Base-by-base conservation (phyloP, 176 grass and related monocot genomes). In the Saccharum officinarum region DNA sequence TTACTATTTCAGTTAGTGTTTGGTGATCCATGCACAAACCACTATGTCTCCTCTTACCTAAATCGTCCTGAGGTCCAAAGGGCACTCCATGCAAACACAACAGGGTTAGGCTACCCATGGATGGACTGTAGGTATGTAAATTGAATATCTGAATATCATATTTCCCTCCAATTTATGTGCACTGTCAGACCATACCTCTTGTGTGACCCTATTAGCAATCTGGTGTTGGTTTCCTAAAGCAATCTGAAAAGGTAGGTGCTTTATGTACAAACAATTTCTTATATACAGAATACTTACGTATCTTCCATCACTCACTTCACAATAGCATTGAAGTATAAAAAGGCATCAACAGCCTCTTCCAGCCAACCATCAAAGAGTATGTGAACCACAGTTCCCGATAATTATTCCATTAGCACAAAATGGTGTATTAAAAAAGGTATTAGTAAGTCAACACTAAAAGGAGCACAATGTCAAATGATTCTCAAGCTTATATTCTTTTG, bases 41-140 rank as follows among this genome's bases (percentile, higher is more conserved):
- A 86, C 45, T 94, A 89, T 81, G 61, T 92, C 23, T 47, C 64
- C 38, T 80, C 83, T 75, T 92, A 94, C 82, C 77, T 94, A 75
- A 94, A 94, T 71, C 71, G 66, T 80, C 83, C 50, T 70, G 87
- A 83, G 38, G 92, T 94, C 70, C 89, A 94, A 82, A 81, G 71
- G 63, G 90, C 87, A 17, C 79, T 94, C 39, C 89, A 94, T 46
- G 90, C 90, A 41, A 89, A 78, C 73, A 84, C 66, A 36, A 85
- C 45, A 28, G 64, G 82, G 69, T 65, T 86, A 80, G 77, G 37
- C 54, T 86, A 90, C 55, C 83, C 83, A 78, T 94, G 92, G 92
- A 79, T 79, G 85, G 70, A 79, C 69, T 94, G 92, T 36, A 87
- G 83, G 89, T 92, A 90, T 71, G 45, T 62, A 30, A 22, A 49